Base-by-base conservation (phyloP, 192 early-diverging fungal genomes). In the Coemansia sp. region DNA sequence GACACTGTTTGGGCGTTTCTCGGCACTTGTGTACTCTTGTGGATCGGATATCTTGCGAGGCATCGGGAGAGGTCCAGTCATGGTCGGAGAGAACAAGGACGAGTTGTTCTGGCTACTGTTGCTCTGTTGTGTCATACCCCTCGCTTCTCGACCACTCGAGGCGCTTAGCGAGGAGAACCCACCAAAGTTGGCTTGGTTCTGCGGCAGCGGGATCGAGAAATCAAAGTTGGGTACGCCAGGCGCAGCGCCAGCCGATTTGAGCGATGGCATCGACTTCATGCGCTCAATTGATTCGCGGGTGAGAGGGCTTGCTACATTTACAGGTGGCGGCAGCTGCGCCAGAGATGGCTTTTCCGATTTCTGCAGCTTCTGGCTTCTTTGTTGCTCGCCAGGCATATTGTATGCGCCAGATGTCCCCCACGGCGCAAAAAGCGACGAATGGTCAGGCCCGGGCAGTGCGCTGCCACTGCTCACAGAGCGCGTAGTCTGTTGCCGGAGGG, bases 221-320 rank as follows among this genome's bases (percentile, higher is more conserved):
- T 73, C 79, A 61, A 73, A 81, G 24, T 56, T 35, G 23, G 70
- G 73, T 33, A 57, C 67, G 16, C 55, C 49, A 35, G 56, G 56
- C 56, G 23, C 56, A 0, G 76, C 70, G 16, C 66, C 57, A 4
- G 63, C 69, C 2, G 63, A 62, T 33, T 81, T 81, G 3, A 81
- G 69, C 43, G 61, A 67, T 5, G 78, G 78, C 78, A 81, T 81
- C 0, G 78, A 81, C 20, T 61, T 69, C 78, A 81, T 81, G 63
- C 78, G 78, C 55, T 81, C 78, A n/a, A 81, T n/a, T 15, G 73
- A 71, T 60, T 80, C 78, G 66, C 77, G 77, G 5, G 66, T 53
- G 33, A 51, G 62, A 6, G 66, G 51, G 6, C 34, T 52, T 39
- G 52, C 2, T 35, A 21, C 34, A 24, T 38, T 46, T n/a, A 52